Conservation (phyloP, 371 early-diverging fungal species). For the Mortierella sp. region DNA sequence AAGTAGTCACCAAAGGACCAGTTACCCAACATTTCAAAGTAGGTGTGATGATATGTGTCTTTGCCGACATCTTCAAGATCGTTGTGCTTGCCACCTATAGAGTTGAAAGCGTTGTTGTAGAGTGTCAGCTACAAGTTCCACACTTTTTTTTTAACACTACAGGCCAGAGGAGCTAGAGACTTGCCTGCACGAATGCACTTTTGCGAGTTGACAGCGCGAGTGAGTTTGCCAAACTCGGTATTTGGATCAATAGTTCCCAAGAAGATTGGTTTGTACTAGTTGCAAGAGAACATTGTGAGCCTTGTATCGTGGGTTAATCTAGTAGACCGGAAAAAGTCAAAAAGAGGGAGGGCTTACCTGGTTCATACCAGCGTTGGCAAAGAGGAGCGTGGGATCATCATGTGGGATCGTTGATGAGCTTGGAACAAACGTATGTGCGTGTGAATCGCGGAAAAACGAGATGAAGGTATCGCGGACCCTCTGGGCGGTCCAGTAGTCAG, state of each 20-base stretch:
- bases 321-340: no score
- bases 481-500: conserved; percentile 78
- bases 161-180: no score
- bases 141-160: no score
- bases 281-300: neutral
- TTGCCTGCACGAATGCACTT: conserved; percentile 99
- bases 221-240: conserved; percentile 90
- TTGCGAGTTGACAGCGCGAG: conserved; percentile 96
- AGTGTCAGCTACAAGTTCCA: no score
- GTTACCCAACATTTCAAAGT: conserved; percentile 99
- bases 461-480: conserved; percentile 93
- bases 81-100: conserved; percentile 99
- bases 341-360: conserved; percentile 80
- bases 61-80: conserved; percentile 99
- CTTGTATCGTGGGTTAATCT: no score
- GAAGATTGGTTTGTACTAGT: conserved; percentile 97
- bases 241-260: conserved; percentile 95
- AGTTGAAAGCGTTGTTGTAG: conserved; percentile 1
- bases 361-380: conserved; percentile 99
- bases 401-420: conserved; percentile 96
- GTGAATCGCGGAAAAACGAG: conserved; percentile 84
- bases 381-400: conserved; percentile 98
- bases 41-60: conserved; percentile 99
- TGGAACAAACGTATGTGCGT: conserved; percentile 86
- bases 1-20: conserved; percentile 99